Conservation (phyloP, 1,284 basidiomycete species). For the Chalciporus sp. region DNA sequence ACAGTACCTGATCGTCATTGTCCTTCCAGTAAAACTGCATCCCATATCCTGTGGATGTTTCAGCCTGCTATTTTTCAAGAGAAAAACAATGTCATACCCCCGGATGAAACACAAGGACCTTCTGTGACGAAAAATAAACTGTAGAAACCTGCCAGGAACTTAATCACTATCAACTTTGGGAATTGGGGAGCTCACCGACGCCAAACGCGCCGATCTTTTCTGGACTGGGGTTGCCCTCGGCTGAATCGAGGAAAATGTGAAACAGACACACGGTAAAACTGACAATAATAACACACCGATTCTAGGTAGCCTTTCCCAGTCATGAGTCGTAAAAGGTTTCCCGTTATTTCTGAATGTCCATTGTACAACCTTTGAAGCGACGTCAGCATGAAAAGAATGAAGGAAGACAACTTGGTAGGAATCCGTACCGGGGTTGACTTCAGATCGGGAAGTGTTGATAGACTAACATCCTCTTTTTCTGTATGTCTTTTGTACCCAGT, state of each 20-base stretch:
- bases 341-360: constrained; percentile 90
- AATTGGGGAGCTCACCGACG: constrained; percentile 50
- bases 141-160: constrained; percentile 3
- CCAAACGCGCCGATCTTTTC: constrained; percentile 86
- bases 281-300: constrained; percentile 50
- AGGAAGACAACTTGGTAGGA: background rate
- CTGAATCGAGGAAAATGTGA: constrained; percentile 37
- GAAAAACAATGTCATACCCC: background rate
- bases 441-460: constrained; percentile 1
- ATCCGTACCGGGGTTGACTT: background rate
- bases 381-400: background rate
- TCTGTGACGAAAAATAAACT: constrained; percentile 4
- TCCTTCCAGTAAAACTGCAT: constrained; percentile 98
- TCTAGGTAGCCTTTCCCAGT: constrained; percentile 88
- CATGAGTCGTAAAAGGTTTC: constrained; percentile 73
- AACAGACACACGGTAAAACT: background rate
- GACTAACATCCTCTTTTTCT: background rate
- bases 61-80: background rate
- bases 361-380: constrained; percentile 6
- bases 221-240: constrained; percentile 79
- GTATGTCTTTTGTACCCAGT: background rate
- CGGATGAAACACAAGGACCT: constrained; percentile 1
- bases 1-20: constrained; percentile 62
- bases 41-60: constrained; percentile 43
- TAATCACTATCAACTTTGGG: background rate